A percentile compares a stretch with the other conserved stretches of the same genome.
These are phyloP conservation scores for Wickerhamiella nectarea DNA, from an alignment of 805 yeast species.

Conservation along the genomic window DNA sequence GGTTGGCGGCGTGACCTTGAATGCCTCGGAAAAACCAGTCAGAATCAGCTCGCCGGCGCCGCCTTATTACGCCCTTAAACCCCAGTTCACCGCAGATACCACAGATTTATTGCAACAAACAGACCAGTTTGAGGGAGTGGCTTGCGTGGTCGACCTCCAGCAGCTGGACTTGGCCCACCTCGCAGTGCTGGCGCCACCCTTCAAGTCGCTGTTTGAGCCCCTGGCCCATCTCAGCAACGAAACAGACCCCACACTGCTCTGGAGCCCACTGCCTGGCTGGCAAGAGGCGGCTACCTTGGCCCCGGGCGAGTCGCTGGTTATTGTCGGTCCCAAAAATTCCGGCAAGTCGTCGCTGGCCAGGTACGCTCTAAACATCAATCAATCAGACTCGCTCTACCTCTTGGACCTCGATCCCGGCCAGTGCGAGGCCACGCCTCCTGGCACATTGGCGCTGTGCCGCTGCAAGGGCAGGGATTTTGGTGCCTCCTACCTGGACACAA, in stretches of 20 bases:
- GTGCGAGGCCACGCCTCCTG: conserved; percentile 63
- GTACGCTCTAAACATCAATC: conserved; percentile 23
- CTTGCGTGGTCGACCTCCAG: conserved; percentile 4
- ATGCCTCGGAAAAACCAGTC: conserved; percentile 3
- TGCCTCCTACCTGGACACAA: conserved; percentile 26
- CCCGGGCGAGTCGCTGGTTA: conserved; percentile 22
- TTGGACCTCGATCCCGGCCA: conserved; percentile 86
- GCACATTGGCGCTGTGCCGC: conserved; percentile 43
- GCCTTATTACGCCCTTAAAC: conserved; percentile 16
- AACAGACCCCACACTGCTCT: background rate
- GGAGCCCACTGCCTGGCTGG: conserved; percentile 4
- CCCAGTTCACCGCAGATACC: conserved; percentile 9
- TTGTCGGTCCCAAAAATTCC: conserved; percentile 56
- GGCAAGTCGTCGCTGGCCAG: conserved; percentile 72
- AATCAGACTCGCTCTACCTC: conserved; percentile 30
- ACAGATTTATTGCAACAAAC: background rate
- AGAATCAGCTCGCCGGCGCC: conserved; percentile 13
- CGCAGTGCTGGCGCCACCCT: conserved; percentile 20
- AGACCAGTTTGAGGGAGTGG: background rate
- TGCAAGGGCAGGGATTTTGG: conserved; percentile 28
- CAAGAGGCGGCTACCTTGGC: background rate
- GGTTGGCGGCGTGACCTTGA: conserved; percentile 19
- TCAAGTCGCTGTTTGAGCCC: conserved; percentile 17
- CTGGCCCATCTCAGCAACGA: conserved; percentile 1
- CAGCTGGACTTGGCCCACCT: conserved; percentile 3